These are phyloP conservation scores for Beta vulgaris DNA, from an alignment of 148 eudicot genomes.

Conservation along the genomic window DNA sequence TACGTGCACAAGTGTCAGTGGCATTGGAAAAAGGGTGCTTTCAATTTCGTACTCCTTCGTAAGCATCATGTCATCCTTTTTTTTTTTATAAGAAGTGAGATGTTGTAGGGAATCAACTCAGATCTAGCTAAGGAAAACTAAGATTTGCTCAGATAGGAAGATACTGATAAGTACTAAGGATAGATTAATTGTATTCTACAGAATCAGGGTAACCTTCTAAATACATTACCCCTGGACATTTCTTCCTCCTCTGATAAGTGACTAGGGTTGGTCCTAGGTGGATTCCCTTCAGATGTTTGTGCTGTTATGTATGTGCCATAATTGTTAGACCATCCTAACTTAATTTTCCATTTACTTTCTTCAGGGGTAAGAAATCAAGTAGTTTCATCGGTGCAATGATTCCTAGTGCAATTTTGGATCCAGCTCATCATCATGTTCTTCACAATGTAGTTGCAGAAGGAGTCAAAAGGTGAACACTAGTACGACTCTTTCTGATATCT, in stretches of 20 bases:
- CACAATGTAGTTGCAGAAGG: conserved; percentile 85
- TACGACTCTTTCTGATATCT: not conserved
- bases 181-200: no score
- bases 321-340: not conserved
- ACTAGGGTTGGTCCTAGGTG: no score
- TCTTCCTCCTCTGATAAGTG: no score
- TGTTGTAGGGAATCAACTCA: no score
- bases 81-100: not conserved
- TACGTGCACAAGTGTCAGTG: not conserved
- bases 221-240: no score
- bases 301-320: not conserved
- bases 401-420: conserved; percentile 77
- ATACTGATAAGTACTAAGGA: no score
- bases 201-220: no score
- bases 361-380: conserved; percentile 55
- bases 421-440: conserved; percentile 80
- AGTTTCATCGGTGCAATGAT: conserved; percentile 71
- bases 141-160: no score
- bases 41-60: not conserved
- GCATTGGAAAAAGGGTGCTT: not conserved
- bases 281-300: no score
- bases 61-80: not conserved
- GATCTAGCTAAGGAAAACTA: no score
- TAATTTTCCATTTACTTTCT: conserved; percentile 5
- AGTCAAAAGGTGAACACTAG: conserved; percentile 57